phyloP scores from a whole-genome alignment of 129 eudicot genomes.

The Erigeron canadensis region DNA sequence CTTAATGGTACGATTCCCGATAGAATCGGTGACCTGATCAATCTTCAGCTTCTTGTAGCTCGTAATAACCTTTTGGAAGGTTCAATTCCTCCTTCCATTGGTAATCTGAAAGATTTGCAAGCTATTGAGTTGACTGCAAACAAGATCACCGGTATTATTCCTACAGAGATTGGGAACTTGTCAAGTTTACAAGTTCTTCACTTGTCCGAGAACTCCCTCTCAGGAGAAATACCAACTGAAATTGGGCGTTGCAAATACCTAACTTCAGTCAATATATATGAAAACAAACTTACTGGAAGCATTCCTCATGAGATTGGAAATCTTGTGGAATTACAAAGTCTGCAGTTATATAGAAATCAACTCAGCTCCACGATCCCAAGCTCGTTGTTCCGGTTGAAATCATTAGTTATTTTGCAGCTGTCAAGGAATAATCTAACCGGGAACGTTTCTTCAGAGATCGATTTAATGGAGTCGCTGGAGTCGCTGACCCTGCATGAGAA shows the following conservation, averaged over 20 bases:
- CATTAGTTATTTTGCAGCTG: slow-evolving; percentile 51
- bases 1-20: slow-evolving; percentile 64
- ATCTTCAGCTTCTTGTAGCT: slow-evolving; percentile 51
- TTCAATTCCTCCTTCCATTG: slow-evolving; percentile 61
- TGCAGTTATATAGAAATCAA: slow-evolving; percentile 51
- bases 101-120: slow-evolving; percentile 39
- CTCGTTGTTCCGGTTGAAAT: slow-evolving; percentile 49
- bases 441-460: slow-evolving; percentile 48
- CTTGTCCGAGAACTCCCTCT: slow-evolving; percentile 43
- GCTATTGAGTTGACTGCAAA: slow-evolving; percentile 49
- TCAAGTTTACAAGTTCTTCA: slow-evolving; percentile 47
- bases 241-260: slow-evolving; percentile 58
- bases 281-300: slow-evolving; percentile 51
- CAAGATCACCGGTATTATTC: slow-evolving; percentile 50
- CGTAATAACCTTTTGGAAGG: slow-evolving; percentile 48
- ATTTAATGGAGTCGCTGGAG: slow-evolving; percentile 39
- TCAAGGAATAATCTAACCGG: slow-evolving; percentile 56
- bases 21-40: slow-evolving; percentile 50
- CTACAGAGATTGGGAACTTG: slow-evolving; percentile 64
- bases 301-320: slow-evolving; percentile 73
- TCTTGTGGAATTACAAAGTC: slow-evolving; percentile 37
- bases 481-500: slow-evolving; percentile 61
- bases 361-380: slow-evolving; percentile 61
- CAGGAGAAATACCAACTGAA: slow-evolving; percentile 61
- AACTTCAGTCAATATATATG: slow-evolving; percentile 39